These are phyloP conservation scores for Stephania yunnanensis DNA, from an alignment of 164 flowering plant genomes.

Conservation along the genomic window DNA sequence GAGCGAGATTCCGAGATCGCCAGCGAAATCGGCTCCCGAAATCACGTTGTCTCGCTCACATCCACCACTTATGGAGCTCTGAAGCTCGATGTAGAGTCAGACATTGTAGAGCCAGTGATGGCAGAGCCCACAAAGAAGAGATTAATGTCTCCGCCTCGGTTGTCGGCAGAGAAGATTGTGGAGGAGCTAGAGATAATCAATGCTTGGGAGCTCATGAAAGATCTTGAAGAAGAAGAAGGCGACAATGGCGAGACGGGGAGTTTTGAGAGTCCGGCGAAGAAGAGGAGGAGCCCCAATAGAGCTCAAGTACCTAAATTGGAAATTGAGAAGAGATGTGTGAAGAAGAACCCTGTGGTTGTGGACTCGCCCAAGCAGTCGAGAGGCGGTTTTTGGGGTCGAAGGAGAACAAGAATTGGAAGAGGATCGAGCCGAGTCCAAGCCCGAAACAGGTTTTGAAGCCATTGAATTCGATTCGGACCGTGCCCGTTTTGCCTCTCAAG, in stretches of 20 bases:
- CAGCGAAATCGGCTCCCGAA: constrained; percentile 29
- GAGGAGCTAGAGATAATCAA: constrained; percentile 76
- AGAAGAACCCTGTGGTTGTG: too few species aligned
- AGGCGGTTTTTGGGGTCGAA: constrained; percentile 62
- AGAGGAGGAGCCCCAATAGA: constrained; percentile 7
- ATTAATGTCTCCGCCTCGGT: constrained; percentile 28
- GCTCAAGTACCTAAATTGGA: too few species aligned
- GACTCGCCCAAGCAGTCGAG: constrained; percentile 47
- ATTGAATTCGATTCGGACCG: constrained; percentile 26
- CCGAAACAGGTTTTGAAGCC: constrained; percentile 42
- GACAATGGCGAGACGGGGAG: constrained; percentile 19
- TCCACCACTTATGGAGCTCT: constrained; percentile 82
- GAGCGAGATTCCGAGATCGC: constrained; percentile 23
- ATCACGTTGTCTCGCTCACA: constrained; percentile 89
- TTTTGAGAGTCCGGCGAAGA: constrained; percentile 20
- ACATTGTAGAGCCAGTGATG: constrained; percentile 11
- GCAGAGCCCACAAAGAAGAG: constrained; percentile 11
- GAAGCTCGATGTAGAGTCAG: constrained; percentile 40
- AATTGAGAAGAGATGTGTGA: too few species aligned
- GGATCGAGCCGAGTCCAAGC: constrained; percentile 23
- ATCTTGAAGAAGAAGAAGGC: constrained; percentile 45
- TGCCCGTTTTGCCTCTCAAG: constrained; percentile 18
- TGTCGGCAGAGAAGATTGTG: background rate
- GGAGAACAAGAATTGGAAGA: constrained; percentile 44
- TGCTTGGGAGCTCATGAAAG: constrained; percentile 87